phyloP scores from a whole-genome alignment of 768 basidiomycete species.

The Pleurotus eryngii region DNA sequence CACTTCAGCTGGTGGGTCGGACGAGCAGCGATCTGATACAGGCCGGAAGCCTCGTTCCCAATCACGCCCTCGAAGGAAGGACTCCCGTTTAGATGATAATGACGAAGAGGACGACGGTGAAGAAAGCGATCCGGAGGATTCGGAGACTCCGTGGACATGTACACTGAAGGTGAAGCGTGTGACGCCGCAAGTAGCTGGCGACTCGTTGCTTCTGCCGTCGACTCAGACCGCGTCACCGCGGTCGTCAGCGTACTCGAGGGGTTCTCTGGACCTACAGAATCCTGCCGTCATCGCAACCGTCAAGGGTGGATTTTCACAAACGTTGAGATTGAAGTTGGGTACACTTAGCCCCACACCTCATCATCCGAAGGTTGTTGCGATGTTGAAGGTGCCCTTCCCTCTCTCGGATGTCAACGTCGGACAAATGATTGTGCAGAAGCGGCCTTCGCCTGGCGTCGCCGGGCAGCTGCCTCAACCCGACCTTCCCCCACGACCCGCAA shows the following conservation, averaged over 20 bases:
- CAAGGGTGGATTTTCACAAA: background rate
- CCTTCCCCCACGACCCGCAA: background rate
- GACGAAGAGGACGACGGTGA: slow-evolving; percentile 50
- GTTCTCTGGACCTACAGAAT: background rate
- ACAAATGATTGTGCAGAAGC: slow-evolving; percentile 46
- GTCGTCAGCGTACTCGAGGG: slow-evolving; percentile 12
- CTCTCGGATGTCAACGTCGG: slow-evolving; percentile 81
- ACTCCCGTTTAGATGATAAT: slow-evolving; percentile 5
- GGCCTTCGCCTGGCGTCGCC: slow-evolving; percentile 35
- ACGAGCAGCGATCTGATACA: background rate
- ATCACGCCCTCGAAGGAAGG: background rate
- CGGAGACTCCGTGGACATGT: slow-evolving; percentile 95
- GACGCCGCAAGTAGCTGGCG: slow-evolving; percentile 9
- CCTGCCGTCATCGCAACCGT: background rate
- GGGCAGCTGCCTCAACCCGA: slow-evolving; percentile 20
- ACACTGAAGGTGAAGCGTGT: slow-evolving; percentile 63
- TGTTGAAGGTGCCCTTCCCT: slow-evolving; percentile 88
- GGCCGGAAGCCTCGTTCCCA: background rate
- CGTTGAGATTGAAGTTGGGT: slow-evolving; percentile 40
- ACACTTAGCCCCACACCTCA: slow-evolving; percentile 91
- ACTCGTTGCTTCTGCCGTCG: slow-evolving; percentile 1
- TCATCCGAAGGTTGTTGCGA: slow-evolving; percentile 90
- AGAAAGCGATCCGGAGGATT: slow-evolving; percentile 93
- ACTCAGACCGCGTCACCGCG: slow-evolving; percentile 12
- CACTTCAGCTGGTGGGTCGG: background rate